Percentiles rank a stretch among this genome's conserved stretches.
These are phyloP conservation scores for Vicia faba DNA, from an alignment of 306 rosid species.

Conservation along the genomic window DNA sequence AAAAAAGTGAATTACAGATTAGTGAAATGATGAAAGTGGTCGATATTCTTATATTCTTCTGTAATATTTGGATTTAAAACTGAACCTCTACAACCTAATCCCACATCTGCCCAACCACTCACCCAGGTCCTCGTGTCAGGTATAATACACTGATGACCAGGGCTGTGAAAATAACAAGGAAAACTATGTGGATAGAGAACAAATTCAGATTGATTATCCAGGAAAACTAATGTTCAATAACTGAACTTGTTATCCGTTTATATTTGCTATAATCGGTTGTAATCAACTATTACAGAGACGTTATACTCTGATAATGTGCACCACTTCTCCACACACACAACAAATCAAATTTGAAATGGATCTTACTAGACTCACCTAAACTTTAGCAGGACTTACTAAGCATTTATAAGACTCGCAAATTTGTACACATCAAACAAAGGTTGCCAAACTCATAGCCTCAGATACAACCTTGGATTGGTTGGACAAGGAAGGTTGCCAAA, in stretches of 20 bases:
- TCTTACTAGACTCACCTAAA: conserved; percentile 2
- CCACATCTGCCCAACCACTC: too few species aligned
- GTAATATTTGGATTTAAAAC: too few species aligned
- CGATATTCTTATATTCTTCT: too few species aligned
- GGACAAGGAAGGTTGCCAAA: conserved; percentile 1
- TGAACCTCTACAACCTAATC: too few species aligned
- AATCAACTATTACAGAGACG: background rate
- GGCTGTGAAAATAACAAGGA: too few species aligned
- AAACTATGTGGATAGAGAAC: too few species aligned
- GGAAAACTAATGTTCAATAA: conserved; percentile 11
- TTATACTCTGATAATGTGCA: background rate
- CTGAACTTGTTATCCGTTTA: background rate
- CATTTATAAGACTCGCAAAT: background rate
- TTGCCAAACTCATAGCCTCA: conserved; percentile 1
- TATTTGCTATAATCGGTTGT: background rate
- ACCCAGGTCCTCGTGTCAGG: too few species aligned
- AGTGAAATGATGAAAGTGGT: too few species aligned
- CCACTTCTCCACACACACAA: conserved; percentile 12
- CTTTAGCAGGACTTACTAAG: background rate
- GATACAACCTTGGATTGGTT: background rate
- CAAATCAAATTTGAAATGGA: background rate
- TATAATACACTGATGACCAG: too few species aligned
- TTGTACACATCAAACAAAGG: background rate
- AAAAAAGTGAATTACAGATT: conserved; percentile 30
- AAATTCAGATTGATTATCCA: background rate